Conservation (phyloP, 805 yeast genomes). For the Candida nonsorbophila region DNA sequence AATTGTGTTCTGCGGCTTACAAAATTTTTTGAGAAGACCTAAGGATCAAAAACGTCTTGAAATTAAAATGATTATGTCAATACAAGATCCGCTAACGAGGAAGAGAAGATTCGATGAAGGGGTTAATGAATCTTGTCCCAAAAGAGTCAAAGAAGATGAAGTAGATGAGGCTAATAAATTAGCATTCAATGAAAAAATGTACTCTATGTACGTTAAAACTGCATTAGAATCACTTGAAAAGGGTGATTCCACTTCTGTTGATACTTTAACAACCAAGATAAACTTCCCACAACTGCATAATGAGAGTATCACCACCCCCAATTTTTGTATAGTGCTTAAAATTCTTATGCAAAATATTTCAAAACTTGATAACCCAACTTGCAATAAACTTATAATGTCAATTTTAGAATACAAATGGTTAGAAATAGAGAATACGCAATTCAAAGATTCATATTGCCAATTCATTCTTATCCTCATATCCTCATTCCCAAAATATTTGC, state of each 20-base stretch:
- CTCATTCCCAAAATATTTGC: conserved; percentile 85
- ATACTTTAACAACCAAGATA: conserved; percentile 56
- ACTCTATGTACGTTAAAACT: conserved; percentile 47
- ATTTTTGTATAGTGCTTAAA: conserved; percentile 51
- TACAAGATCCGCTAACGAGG: conserved; percentile 31
- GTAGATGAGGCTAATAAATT: conserved; percentile 7
- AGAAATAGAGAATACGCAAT: conserved; percentile 16
- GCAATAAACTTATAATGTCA: conserved; percentile 52
- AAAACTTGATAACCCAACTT: conserved; percentile 54
- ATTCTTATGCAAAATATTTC: conserved; percentile 61
- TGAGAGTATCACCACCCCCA: conserved; percentile 49
- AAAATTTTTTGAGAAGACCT: no score
- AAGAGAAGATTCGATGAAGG: conserved; percentile 9
- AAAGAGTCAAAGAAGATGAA: conserved; percentile 1
- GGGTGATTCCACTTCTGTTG: conserved; percentile 51
- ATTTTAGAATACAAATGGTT: conserved; percentile 67
- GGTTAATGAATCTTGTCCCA: conserved; percentile 1
- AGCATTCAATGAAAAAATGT: conserved; percentile 34
- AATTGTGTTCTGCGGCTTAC: no score
- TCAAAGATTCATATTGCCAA: conserved; percentile 44
- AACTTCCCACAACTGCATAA: conserved; percentile 45
- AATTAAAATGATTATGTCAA: conserved; percentile 32
- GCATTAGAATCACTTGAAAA: conserved; percentile 65
- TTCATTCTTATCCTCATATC: conserved; percentile 78
- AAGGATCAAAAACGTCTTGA: no score